Conservation (phyloP, 257 asterid genomes). For the Dorcoceras hygrometricum region DNA sequence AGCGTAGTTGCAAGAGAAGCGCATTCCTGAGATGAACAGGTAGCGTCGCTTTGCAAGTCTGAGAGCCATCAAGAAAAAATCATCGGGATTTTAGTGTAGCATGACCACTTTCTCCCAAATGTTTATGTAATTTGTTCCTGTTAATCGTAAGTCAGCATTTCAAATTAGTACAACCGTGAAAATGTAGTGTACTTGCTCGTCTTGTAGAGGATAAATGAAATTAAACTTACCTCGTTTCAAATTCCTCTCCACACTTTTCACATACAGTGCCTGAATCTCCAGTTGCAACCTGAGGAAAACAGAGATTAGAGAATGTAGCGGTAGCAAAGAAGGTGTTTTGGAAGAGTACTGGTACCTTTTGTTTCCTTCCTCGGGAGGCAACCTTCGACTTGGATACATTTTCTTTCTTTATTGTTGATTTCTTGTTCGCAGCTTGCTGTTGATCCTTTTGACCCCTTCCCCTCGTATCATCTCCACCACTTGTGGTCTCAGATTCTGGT, state of each 20-base stretch:
- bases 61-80: constrained; percentile 24
- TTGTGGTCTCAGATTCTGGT: constrained; percentile 36
- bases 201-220: constrained; percentile 1
- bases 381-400: constrained; percentile 44
- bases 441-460: constrained; percentile 37
- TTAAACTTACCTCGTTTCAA: constrained; percentile 59
- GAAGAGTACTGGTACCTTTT: constrained; percentile 52
- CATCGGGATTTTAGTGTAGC: constrained; percentile 60
- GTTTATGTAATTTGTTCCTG: constrained; percentile 82
- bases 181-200: neutral
- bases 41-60: neutral
- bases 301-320: constrained; percentile 10
- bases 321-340: neutral
- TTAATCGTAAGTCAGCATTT: constrained; percentile 15
- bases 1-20: neutral
- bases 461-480: constrained; percentile 35
- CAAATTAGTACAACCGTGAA: constrained; percentile 9
- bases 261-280: constrained; percentile 49
- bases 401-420: constrained; percentile 50
- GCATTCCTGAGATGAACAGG: neutral
- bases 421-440: constrained; percentile 42
- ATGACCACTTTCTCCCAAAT: constrained; percentile 79
- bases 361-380: constrained; percentile 66
- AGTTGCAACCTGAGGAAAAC: constrained; percentile 38
- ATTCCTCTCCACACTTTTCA: constrained; percentile 79